A percentile compares a stretch with the other conserved stretches of the same genome.
phyloP scores from a whole-genome alignment of 2,329 filamentous ascomycete species.

The Arthroderma sp. region DNA sequence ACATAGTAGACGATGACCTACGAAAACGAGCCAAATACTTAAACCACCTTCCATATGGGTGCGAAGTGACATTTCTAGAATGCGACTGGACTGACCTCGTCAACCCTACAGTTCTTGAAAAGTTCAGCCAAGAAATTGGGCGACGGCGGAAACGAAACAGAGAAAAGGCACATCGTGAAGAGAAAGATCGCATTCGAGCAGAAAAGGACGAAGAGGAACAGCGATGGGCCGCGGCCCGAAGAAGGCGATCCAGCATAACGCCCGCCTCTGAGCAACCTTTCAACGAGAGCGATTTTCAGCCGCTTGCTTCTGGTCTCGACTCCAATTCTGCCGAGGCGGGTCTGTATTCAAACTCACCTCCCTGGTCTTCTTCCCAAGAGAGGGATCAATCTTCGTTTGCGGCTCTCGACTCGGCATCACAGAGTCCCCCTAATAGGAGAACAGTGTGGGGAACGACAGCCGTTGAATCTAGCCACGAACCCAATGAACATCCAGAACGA shows the following conservation, averaged over 20 bases:
- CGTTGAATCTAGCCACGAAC: slow-evolving; percentile 44
- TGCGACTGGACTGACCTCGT: slow-evolving; percentile 94
- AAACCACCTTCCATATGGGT: slow-evolving; percentile 75
- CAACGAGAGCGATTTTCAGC: slow-evolving; percentile 52
- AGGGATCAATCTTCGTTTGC: slow-evolving; percentile 30
- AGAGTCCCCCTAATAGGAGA: slow-evolving; percentile 59
- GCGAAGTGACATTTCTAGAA: slow-evolving; percentile 78
- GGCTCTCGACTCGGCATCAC: slow-evolving; percentile 60
- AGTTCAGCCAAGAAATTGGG: slow-evolving; percentile 65
- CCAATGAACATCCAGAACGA: slow-evolving; percentile 22
- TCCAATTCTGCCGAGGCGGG: slow-evolving; percentile 16
- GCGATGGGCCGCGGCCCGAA: slow-evolving; percentile 53
- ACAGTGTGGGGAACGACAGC: slow-evolving; percentile 89
- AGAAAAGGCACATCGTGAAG: slow-evolving; percentile 75
- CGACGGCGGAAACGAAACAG: slow-evolving; percentile 58
- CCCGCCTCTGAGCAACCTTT: slow-evolving; percentile 31
- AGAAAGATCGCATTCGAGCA: slow-evolving; percentile 69
- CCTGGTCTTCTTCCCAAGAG: slow-evolving; percentile 24
- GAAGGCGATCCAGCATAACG: slow-evolving; percentile 42
- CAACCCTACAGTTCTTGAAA: slow-evolving; percentile 56
- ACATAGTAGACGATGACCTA: slow-evolving; percentile 73
- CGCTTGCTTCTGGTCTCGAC: slow-evolving; percentile 32
- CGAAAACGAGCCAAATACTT: slow-evolving; percentile 78
- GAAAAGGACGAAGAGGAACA: slow-evolving; percentile 65
- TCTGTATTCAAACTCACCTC: slow-evolving; percentile 29